Evolutionary conservation across 1,284 basidiomycete genomes (phyloP).

Genomic region (Moesziomyces sp.): DNA sequence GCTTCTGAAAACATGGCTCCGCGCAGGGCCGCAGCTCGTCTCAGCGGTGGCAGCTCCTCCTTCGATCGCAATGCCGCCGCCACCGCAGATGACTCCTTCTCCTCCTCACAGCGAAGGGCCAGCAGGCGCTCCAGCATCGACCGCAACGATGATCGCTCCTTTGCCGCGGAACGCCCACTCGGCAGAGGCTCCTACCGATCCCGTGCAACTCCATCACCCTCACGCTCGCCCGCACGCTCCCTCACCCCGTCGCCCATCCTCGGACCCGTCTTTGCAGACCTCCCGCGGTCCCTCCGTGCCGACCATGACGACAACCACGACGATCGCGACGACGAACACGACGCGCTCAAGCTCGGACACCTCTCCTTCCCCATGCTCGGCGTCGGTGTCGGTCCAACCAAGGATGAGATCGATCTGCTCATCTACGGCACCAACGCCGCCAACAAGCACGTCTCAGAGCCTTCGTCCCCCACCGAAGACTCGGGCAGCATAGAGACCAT

Average conservation of each 20-base stretch:
- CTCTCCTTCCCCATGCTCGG: slow-evolving; percentile 58
- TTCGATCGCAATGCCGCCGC: slow-evolving; percentile 33
- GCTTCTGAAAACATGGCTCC: slow-evolving; percentile 40
- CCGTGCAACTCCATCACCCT: slow-evolving; percentile 29
- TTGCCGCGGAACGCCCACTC: slow-evolving; percentile 33
- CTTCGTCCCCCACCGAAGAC: slow-evolving; percentile 22
- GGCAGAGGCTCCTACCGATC: slow-evolving; percentile 35
- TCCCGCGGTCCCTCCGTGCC: slow-evolving; percentile 4
- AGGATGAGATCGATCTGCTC: slow-evolving; percentile 59
- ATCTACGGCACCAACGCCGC: slow-evolving; percentile 45
- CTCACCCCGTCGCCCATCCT: slow-evolving; percentile 63
- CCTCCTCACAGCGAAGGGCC: slow-evolving; percentile 31
- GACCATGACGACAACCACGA: slow-evolving; percentile 11
- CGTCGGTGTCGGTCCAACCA: slow-evolving; percentile 54
- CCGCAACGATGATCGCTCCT: slow-evolving; percentile 36
- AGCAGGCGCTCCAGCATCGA: slow-evolving; percentile 48
- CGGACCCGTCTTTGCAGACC: slow-evolving; percentile 38
- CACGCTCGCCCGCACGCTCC: slow-evolving; percentile 37
- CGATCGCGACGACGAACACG: slow-evolving; percentile 10
- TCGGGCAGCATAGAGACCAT: slow-evolving; percentile 29
- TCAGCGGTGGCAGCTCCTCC: slow-evolving; percentile 43
- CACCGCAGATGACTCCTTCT: neutral
- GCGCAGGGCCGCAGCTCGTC: slow-evolving; percentile 37
- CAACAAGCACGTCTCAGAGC: slow-evolving; percentile 15
- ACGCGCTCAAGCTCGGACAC: slow-evolving; percentile 48